Percentiles rank a stretch among this genome's conserved stretches.
Evolutionary conservation across 2,329 filamentous ascomycete genomes (phyloP).

Genomic region (Calonectria montana): DNA sequence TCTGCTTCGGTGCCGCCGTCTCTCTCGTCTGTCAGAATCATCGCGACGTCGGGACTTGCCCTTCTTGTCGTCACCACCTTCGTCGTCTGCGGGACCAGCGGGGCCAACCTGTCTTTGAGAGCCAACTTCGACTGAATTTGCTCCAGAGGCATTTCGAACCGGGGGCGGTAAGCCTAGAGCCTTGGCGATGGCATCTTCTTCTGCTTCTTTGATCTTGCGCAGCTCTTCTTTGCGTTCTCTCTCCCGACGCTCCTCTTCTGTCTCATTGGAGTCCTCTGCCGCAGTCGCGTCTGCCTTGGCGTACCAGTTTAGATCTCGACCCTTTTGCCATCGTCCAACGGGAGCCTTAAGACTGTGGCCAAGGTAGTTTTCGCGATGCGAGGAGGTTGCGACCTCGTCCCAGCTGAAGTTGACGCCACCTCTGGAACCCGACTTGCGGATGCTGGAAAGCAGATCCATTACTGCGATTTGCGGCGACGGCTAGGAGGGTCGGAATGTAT

Average conservation of each 20-base stretch:
- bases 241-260: conserved; percentile 67
- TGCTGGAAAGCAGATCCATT: conserved; percentile 94
- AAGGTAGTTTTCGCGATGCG: conserved; percentile 89
- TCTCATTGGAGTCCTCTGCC: conserved; percentile 63
- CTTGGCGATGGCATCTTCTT: conserved; percentile 88
- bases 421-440: conserved; percentile 90
- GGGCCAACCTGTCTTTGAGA: conserved; percentile 50
- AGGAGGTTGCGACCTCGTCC: conserved; percentile 89
- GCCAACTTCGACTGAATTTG: conserved; percentile 76
- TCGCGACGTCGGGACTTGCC: conserved; percentile 48
- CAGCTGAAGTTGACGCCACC: conserved; percentile 97
- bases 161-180: conserved; percentile 84
- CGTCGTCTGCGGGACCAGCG: conserved; percentile 38
- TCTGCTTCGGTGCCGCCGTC: conserved; percentile 50
- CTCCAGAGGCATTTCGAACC: conserved; percentile 66
- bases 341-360: conserved; percentile 93
- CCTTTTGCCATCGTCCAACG: conserved; percentile 91
- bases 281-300: conserved; percentile 63
- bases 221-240: conserved; percentile 81
- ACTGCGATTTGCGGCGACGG: background rate
- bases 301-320: conserved; percentile 75
- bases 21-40: conserved; percentile 46
- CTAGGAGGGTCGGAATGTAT: conserved; percentile 2
- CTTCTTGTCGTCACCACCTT: conserved; percentile 37
- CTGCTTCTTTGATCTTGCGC: conserved; percentile 85